Percentiles rank a stretch among this genome's conserved stretches.
These are phyloP conservation scores for Coelastrella sp. DNA, from an alignment of 139 green algal species.

Conservation along the genomic window DNA sequence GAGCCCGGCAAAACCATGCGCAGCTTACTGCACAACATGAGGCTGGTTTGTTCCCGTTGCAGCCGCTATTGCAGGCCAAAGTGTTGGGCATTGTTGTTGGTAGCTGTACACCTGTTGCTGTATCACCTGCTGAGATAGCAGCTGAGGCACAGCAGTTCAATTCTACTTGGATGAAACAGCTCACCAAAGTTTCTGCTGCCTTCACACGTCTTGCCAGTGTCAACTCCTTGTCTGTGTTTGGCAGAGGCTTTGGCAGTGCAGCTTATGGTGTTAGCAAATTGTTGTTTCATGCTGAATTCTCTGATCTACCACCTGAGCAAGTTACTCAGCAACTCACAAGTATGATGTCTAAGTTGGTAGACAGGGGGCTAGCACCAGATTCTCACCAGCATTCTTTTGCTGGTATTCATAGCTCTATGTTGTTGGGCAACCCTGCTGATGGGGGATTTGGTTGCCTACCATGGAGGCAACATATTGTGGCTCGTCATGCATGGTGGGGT, in stretches of 20 bases:
- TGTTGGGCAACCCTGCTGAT: not conserved
- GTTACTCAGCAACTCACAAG: not conserved
- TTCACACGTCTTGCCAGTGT: not conserved
- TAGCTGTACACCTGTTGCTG: not conserved
- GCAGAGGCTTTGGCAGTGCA: too few species aligned
- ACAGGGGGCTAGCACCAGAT: not conserved
- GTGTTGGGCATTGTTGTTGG: not conserved
- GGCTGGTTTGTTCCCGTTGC: too few species aligned
- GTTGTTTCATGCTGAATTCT: not conserved
- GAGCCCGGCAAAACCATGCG: too few species aligned
- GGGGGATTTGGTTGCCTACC: not conserved
- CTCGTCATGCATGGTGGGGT: not conserved
- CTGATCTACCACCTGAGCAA: not conserved
- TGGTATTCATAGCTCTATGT: not conserved
- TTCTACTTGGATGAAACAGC: not conserved
- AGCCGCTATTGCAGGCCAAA: not conserved
- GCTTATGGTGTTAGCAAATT: too few species aligned
- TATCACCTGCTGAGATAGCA: not conserved
- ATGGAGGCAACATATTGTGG: not conserved
- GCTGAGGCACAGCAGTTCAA: not conserved
- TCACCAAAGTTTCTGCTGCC: not conserved
- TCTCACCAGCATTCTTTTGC: not conserved
- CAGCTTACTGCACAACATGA: too few species aligned
- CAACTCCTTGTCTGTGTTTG: not conserved
- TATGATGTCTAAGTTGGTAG: not conserved